phyloP scores from a whole-genome alignment of 2,329 filamentous ascomycete species.

The Arthrobotrys megalospora region DNA sequence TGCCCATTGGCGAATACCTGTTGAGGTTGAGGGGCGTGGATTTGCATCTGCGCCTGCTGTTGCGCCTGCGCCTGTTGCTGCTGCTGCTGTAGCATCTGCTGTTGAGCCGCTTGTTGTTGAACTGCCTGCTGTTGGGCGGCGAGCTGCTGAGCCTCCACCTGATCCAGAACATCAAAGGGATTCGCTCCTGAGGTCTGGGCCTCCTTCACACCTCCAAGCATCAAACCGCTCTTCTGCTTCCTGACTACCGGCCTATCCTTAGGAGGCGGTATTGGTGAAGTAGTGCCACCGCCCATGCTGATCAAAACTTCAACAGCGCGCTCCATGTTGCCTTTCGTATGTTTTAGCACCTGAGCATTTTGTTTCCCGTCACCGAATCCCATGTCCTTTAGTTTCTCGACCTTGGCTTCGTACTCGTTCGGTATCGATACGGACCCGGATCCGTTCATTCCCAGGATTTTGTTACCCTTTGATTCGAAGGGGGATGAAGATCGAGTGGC shows the following conservation, averaged over 20 bases:
- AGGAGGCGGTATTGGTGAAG: constrained; percentile 70
- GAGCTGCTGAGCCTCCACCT: constrained; percentile 67
- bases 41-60: constrained; percentile 28
- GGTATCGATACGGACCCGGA: constrained; percentile 62
- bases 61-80: constrained; percentile 55
- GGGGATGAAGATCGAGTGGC: constrained; percentile 50
- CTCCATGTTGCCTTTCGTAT: constrained; percentile 86
- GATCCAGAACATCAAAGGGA: constrained; percentile 67
- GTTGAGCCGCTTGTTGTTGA: constrained; percentile 23
- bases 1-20: constrained; percentile 53
- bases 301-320: constrained; percentile 87
- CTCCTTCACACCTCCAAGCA: constrained; percentile 61
- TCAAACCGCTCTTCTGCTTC: constrained; percentile 63
- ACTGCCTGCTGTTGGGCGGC: constrained; percentile 64
- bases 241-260: constrained; percentile 66
- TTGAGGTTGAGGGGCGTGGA: constrained; percentile 37
- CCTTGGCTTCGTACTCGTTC: constrained; percentile 72
- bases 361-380: constrained; percentile 87
- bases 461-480: constrained; percentile 62
- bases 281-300: constrained; percentile 77
- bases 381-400: constrained; percentile 86
- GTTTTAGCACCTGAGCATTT: constrained; percentile 85
- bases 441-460: constrained; percentile 62
- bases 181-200: constrained; percentile 60
- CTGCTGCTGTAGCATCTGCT: constrained; percentile 38